These are phyloP conservation scores for Platanus orientalis DNA, from an alignment of 164 flowering plant species.

Conservation along the genomic window DNA sequence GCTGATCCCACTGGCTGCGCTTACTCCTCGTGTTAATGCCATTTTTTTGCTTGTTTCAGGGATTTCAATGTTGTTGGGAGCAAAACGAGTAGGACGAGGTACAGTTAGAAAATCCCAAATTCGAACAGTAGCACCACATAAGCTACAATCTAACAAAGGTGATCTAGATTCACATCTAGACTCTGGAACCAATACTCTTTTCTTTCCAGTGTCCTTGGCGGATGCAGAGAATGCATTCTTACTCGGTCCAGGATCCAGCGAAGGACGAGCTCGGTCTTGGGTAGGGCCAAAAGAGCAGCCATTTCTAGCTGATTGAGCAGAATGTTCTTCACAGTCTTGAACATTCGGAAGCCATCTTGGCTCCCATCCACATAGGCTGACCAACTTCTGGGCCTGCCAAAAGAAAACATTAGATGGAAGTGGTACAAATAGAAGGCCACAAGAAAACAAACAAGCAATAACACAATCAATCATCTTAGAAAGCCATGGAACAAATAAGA, in stretches of 20 bases:
- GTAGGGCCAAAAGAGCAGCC: constrained; percentile 70
- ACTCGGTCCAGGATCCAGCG: constrained; percentile 51
- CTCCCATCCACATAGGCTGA: constrained; percentile 99
- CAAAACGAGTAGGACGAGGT: constrained; percentile 67
- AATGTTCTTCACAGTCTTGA: constrained; percentile 94
- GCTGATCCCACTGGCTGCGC: constrained; percentile 96
- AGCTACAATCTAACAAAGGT: constrained; percentile 88
- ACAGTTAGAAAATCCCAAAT: constrained; percentile 80
- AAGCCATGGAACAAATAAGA: constrained; percentile 1
- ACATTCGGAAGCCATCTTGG: constrained; percentile 91
- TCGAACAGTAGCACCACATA: constrained; percentile 95
- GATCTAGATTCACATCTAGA: constrained; percentile 67
- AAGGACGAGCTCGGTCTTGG: constrained; percentile 29
- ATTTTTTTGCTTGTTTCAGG: constrained; percentile 78
- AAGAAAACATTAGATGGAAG: constrained; percentile 5
- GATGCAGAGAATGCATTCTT: constrained; percentile 58
- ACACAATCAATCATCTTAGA: not conserved
- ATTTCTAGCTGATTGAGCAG: constrained; percentile 92
- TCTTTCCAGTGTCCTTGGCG: constrained; percentile 52
- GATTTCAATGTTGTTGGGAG: constrained; percentile 51
- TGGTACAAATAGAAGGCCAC: constrained; percentile 3
- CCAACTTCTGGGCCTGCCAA: constrained; percentile 83
- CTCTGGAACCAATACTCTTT: constrained; percentile 40
- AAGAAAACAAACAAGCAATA: constrained; percentile 6
- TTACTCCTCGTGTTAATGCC: constrained; percentile 76